Percentiles rank a stretch among this genome's conserved stretches.
Evolutionary conservation across 768 basidiomycete genomes (phyloP).

Genomic region (Tulasnella sp.): DNA sequence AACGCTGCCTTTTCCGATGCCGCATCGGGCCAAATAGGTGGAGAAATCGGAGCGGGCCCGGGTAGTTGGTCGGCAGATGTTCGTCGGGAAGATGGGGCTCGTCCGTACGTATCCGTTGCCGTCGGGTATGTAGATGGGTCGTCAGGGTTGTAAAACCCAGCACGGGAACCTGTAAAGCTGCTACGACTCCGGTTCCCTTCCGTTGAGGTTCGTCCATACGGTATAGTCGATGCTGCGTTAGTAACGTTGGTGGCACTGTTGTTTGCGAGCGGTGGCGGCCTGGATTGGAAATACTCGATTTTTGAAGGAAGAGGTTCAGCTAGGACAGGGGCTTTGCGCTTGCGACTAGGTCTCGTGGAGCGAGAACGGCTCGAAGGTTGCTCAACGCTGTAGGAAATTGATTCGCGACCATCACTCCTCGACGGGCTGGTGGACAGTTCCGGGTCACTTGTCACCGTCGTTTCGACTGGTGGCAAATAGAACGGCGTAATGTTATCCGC

Average conservation of each 20-base stretch:
- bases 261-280: neutral
- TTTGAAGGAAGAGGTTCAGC: neutral
- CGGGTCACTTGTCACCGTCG: neutral
- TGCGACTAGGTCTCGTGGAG: neutral
- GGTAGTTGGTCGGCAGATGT: neutral
- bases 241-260: neutral
- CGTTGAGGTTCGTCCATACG: neutral
- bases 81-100: neutral
- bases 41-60: neutral
- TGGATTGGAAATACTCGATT: constrained; percentile 7
- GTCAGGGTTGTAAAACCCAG: constrained; percentile 7
- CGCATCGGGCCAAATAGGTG: neutral
- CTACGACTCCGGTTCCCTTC: neutral
- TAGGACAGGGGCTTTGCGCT: neutral
- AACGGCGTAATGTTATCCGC: constrained; percentile 1
- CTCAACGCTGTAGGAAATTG: neutral
- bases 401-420: neutral
- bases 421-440: neutral
- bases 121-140: constrained; percentile 5
- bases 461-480: neutral
- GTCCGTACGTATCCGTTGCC: neutral
- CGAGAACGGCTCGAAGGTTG: neutral
- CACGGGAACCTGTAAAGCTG: neutral
- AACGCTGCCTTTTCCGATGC: neutral
- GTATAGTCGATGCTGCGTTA: neutral